Evolutionary conservation across 2,329 filamentous ascomycete species (phyloP).

Genomic region (Cladophialophora immunda): DNA sequence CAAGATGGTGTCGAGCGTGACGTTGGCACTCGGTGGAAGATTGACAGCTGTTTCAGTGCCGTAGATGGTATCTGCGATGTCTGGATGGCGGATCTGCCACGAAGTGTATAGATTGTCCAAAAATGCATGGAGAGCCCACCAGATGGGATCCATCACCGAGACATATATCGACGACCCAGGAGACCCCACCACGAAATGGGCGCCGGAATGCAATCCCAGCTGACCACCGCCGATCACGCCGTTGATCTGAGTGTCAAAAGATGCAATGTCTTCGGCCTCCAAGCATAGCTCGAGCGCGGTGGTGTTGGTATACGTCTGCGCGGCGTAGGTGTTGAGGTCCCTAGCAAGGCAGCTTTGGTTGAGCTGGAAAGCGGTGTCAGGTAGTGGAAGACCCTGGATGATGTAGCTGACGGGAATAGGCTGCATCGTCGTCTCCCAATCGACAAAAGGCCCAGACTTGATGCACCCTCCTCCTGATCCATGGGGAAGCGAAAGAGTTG

Average conservation of each 20-base stretch:
- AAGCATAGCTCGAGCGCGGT: slow-evolving; percentile 33
- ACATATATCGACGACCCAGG: slow-evolving; percentile 40
- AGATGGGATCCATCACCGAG: slow-evolving; percentile 41
- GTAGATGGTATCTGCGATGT: slow-evolving; percentile 29
- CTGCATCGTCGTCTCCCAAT: slow-evolving; percentile 37
- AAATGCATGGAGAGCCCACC: slow-evolving; percentile 40
- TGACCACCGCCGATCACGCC: slow-evolving; percentile 36
- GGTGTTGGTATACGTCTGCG: slow-evolving; percentile 39
- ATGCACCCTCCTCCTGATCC: slow-evolving; percentile 43
- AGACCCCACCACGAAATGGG: slow-evolving; percentile 41
- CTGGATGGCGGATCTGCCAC: slow-evolving; percentile 41
- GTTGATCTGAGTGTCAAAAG: slow-evolving; percentile 37
- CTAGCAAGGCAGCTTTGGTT: slow-evolving; percentile 41
- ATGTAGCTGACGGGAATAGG: slow-evolving; percentile 34
- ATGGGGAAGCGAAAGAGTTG: slow-evolving; percentile 37
- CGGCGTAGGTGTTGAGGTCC: slow-evolving; percentile 40
- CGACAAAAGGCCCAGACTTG: slow-evolving; percentile 41
- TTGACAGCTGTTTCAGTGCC: slow-evolving; percentile 41
- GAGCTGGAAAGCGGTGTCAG: slow-evolving; percentile 36
- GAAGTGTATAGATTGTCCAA: slow-evolving; percentile 41
- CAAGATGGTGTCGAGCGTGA: slow-evolving; percentile 38
- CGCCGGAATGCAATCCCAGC: slow-evolving; percentile 41
- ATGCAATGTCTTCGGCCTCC: slow-evolving; percentile 28
- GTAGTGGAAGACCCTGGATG: slow-evolving; percentile 37
- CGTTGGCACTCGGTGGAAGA: slow-evolving; percentile 39